Evolutionary conservation across 495 filamentous ascomycete species (phyloP).

Genomic region (Annulohypoxylon stygium): DNA sequence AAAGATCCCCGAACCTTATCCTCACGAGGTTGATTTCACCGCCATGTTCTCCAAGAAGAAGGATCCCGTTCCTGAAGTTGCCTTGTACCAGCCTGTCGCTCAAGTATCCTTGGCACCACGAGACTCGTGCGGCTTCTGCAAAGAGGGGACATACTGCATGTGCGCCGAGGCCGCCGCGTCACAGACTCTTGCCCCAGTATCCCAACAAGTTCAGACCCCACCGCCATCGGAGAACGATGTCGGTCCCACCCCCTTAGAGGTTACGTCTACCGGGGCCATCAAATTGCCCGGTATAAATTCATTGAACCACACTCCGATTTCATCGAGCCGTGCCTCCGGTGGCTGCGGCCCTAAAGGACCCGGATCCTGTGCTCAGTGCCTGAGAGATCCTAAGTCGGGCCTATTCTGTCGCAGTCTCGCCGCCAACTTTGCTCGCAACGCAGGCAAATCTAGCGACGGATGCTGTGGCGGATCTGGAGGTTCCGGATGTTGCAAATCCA

Average conservation of each 20-base stretch:
- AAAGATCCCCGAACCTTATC: constrained; percentile 49
- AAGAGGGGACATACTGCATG: constrained; percentile 84
- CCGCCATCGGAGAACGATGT: constrained; percentile 77
- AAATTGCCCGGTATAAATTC: constrained; percentile 61
- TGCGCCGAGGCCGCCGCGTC: constrained; percentile 76
- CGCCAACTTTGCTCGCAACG: constrained; percentile 66
- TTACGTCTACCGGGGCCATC: constrained; percentile 61
- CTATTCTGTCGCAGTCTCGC: constrained; percentile 90
- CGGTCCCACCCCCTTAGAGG: constrained; percentile 61
- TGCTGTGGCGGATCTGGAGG: constrained; percentile 59
- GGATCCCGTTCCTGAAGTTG: constrained; percentile 31
- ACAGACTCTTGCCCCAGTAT: constrained; percentile 58
- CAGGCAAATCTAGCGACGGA: constrained; percentile 52
- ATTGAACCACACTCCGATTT: constrained; percentile 44
- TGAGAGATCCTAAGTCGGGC: constrained; percentile 79
- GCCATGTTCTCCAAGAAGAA: constrained; percentile 66
- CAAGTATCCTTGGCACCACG: constrained; percentile 50
- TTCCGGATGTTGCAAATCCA: constrained; percentile 51
- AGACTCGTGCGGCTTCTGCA: constrained; percentile 90
- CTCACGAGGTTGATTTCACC: constrained; percentile 81
- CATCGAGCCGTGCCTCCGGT: constrained; percentile 32
- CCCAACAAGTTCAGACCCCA: constrained; percentile 71
- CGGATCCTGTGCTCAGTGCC: constrained; percentile 84
- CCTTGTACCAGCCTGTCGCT: constrained; percentile 48
- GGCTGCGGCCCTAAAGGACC: constrained; percentile 76